These are phyloP conservation scores for Candida nitratophila DNA, from an alignment of 805 yeast species.

Conservation along the genomic window DNA sequence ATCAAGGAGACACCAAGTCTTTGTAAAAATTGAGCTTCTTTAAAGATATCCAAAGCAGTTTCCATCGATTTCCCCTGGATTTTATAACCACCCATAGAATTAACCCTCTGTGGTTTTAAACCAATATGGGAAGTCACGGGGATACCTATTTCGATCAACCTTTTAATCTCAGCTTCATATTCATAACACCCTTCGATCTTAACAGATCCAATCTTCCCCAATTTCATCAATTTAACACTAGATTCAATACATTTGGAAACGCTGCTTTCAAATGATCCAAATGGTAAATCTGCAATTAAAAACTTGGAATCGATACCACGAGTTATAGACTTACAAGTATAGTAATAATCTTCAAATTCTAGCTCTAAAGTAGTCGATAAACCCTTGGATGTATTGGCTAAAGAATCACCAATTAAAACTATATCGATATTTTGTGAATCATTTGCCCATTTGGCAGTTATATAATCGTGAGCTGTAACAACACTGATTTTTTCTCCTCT, in stretches of 20 bases:
- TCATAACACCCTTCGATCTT: conserved; percentile 80
- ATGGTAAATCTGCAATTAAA: conserved; percentile 80
- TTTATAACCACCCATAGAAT: conserved; percentile 78
- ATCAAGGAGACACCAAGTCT: conserved; percentile 70
- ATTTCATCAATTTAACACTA: conserved; percentile 46
- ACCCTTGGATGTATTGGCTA: conserved; percentile 89
- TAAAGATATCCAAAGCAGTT: conserved; percentile 48
- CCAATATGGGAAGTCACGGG: conserved; percentile 93
- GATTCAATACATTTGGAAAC: conserved; percentile 55
- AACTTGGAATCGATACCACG: conserved; percentile 64
- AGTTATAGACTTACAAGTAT: conserved; percentile 67
- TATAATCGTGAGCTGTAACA: conserved; percentile 85
- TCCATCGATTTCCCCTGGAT: conserved; percentile 66
- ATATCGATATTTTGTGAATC: conserved; percentile 59
- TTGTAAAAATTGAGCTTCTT: conserved; percentile 66
- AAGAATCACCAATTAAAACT: conserved; percentile 81
- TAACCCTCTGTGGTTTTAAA: conserved; percentile 80
- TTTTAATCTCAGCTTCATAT: conserved; percentile 45
- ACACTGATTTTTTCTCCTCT: conserved; percentile 18
- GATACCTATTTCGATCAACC: conserved; percentile 62
- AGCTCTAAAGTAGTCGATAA: conserved; percentile 69
- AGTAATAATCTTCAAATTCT: conserved; percentile 71
- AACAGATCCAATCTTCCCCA: conserved; percentile 60
- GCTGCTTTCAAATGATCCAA: conserved; percentile 73
- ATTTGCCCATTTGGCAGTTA: conserved; percentile 51